These are phyloP conservation scores for Cenchrus purpureus DNA, from an alignment of 176 grass and related monocot genomes.

Conservation along the genomic window DNA sequence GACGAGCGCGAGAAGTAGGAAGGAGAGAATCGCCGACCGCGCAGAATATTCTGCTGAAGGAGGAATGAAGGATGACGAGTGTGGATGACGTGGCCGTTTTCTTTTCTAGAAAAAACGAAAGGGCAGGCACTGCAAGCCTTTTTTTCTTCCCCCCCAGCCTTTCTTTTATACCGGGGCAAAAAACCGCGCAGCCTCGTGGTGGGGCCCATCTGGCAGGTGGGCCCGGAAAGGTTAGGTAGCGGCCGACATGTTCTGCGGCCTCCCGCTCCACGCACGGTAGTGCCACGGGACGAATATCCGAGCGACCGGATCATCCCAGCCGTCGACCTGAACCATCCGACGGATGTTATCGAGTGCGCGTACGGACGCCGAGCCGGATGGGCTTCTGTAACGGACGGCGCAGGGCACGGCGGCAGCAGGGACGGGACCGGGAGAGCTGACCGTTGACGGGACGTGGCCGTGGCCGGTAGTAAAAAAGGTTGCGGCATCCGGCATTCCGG, in stretches of 20 bases:
- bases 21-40: no score
- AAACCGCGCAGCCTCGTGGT: conserved; percentile 19
- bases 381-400: not conserved
- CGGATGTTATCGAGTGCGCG: not conserved
- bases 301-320: not conserved
- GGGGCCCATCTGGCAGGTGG: not conserved
- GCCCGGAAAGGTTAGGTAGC: not conserved
- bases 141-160: not conserved
- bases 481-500: not conserved
- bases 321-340: not conserved
- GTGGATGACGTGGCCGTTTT: not conserved
- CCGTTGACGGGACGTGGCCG: conserved; percentile 21
- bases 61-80: no score
- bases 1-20: no score
- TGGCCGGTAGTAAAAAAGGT: not conserved
- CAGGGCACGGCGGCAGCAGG: not conserved
- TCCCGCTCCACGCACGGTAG: not conserved
- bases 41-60: no score
- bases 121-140: not conserved
- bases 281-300: not conserved
- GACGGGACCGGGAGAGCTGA: not conserved
- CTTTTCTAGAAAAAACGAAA: not conserved
- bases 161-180: not conserved
- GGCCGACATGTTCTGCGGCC: conserved; percentile 21
- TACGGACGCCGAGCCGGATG: not conserved